Evolutionary conservation across 1,284 basidiomycete species (phyloP).

Genomic region (Rhodotorula sp.): DNA sequence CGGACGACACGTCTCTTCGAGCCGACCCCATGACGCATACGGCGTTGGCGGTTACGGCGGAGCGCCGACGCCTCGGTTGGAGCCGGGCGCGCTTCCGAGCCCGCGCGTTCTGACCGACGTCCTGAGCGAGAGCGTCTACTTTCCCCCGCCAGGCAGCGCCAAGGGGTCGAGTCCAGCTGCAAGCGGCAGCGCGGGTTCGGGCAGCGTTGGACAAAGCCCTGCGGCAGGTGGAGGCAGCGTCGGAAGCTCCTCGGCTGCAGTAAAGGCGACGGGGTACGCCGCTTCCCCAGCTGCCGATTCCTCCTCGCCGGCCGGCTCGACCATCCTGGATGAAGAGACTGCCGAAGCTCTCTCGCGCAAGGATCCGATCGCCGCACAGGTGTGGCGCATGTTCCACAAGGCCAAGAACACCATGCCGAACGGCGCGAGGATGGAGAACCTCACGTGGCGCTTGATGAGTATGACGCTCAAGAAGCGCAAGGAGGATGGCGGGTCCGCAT

Average conservation of each 20-base stretch:
- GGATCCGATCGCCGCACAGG: constrained; percentile 89
- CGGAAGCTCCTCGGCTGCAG: not conserved
- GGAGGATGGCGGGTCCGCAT: constrained; percentile 35
- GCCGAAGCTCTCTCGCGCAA: constrained; percentile 49
- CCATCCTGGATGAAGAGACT: constrained; percentile 39
- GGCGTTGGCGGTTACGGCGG: constrained; percentile 35
- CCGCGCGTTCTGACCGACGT: constrained; percentile 32
- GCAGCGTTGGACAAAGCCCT: not conserved
- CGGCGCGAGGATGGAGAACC: constrained; percentile 92
- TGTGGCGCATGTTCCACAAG: constrained; percentile 94
- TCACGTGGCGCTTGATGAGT: constrained; percentile 98
- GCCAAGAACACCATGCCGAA: constrained; percentile 83
- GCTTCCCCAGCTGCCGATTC: not conserved
- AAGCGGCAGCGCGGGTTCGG: constrained; percentile 1
- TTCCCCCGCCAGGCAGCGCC: constrained; percentile 14
- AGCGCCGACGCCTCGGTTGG: constrained; percentile 11
- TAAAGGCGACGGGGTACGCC: not conserved
- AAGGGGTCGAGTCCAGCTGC: not conserved
- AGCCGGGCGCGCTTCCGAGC: constrained; percentile 15
- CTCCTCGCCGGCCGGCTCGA: constrained; percentile 21
- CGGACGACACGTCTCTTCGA: not conserved
- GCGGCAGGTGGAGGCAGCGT: not conserved
- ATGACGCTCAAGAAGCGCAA: constrained; percentile 78
- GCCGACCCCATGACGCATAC: constrained; percentile 16
- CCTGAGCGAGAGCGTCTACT: constrained; percentile 27